phyloP scores from a whole-genome alignment of 1,139 yeast genomes.

The Hansenula lynferdii region DNA sequence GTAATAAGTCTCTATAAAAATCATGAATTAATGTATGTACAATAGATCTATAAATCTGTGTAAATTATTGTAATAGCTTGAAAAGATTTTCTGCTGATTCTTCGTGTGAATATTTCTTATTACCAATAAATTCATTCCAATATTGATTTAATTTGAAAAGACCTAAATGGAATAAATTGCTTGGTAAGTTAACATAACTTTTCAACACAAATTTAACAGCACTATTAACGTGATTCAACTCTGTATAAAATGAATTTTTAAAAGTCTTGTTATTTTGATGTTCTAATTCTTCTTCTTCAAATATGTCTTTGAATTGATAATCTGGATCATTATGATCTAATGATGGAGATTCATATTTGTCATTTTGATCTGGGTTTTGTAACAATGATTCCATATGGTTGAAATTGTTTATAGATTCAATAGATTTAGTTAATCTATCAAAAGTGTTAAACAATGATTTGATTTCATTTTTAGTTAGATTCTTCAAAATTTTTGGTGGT shows the following conservation, averaged over 20 bases:
- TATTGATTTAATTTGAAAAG: slow-evolving; percentile 45
- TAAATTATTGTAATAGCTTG: slow-evolving; percentile 8
- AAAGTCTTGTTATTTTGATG: slow-evolving; percentile 24
- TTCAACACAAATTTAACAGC: slow-evolving; percentile 63
- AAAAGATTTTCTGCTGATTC: slow-evolving; percentile 16
- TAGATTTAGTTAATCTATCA: slow-evolving; percentile 83
- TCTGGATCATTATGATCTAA: slow-evolving; percentile 18
- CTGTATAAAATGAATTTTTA: slow-evolving; percentile 45
- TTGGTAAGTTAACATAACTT: slow-evolving; percentile 72
- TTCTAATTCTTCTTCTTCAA: slow-evolving; percentile 1
- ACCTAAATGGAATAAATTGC: slow-evolving; percentile 45
- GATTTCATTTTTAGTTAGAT: slow-evolving; percentile 76
- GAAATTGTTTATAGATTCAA: slow-evolving; percentile 70
- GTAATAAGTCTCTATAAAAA: too few relatives aligned
- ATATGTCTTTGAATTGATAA: slow-evolving; percentile 4
- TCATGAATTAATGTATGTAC: neutral
- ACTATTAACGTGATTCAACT: slow-evolving; percentile 49
- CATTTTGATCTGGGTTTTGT: slow-evolving; percentile 8
- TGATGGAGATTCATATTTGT: slow-evolving; percentile 21
- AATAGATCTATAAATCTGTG: neutral
- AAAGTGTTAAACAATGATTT: slow-evolving; percentile 90
- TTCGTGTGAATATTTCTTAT: slow-evolving; percentile 22
- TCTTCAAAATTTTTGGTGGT: slow-evolving; percentile 36
- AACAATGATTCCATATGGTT: slow-evolving; percentile 33
- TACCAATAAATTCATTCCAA: slow-evolving; percentile 79